Conservation (phyloP, 805 yeast genomes). For the Scheffersomyces ergatensis region DNA sequence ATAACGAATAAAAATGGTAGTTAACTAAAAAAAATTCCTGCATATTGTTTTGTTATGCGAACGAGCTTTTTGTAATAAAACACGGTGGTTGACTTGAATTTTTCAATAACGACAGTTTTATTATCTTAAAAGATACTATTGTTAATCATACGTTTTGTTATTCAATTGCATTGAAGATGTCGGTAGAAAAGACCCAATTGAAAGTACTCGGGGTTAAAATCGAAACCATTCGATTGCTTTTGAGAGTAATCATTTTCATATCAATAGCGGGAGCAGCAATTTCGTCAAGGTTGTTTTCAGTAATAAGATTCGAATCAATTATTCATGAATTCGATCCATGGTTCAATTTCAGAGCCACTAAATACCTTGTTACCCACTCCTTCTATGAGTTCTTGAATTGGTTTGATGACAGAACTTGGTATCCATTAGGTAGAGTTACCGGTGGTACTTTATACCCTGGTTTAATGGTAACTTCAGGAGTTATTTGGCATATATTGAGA, state of each 20-base stretch:
- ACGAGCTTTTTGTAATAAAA: not conserved
- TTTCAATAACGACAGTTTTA: not conserved
- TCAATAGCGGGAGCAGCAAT: constrained; percentile 89
- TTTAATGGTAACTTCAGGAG: constrained; percentile 94
- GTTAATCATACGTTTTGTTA: no score
- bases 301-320: constrained; percentile 90
- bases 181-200: constrained; percentile 14
- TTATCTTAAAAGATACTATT: no score
- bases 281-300: constrained; percentile 91
- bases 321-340: constrained; percentile 98
- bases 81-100: not conserved
- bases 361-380: constrained; percentile 77
- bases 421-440: constrained; percentile 97
- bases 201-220: constrained; percentile 29
- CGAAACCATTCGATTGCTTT: constrained; percentile 41
- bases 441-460: constrained; percentile 99
- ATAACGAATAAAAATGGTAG: not conserved
- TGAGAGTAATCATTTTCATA: constrained; percentile 67
- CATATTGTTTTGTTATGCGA: not conserved
- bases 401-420: constrained; percentile 99
- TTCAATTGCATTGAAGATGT: constrained; percentile 1
- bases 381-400: constrained; percentile 92
- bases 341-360: constrained; percentile 97
- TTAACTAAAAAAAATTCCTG: not conserved
- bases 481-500: constrained; percentile 73